phyloP scores from a whole-genome alignment of 768 basidiomycete species.

The Coprinopsis marcescibilis region DNA sequence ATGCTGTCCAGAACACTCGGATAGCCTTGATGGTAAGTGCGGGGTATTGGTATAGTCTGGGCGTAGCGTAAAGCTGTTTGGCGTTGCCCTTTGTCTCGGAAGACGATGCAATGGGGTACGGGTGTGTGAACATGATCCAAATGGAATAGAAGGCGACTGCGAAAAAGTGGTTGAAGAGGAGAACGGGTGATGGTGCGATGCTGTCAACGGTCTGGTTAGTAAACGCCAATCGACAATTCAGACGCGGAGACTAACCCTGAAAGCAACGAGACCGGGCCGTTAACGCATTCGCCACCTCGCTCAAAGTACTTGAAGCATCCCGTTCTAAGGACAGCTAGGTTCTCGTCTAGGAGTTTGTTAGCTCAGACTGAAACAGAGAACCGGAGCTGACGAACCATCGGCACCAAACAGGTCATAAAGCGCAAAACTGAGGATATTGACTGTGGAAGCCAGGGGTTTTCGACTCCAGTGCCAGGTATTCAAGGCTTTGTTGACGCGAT shows the following conservation, averaged over 20 bases:
- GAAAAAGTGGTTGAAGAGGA: conserved; percentile 92
- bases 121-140: conserved; percentile 77
- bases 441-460: conserved; percentile 76
- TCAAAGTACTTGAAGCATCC: conserved; percentile 99
- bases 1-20: conserved; percentile 84
- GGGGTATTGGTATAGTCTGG: conserved; percentile 64
- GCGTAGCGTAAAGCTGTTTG: conserved; percentile 34
- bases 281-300: conserved; percentile 81
- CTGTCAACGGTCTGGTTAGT: conserved; percentile 31
- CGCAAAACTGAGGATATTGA: conserved; percentile 91
- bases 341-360: conserved; percentile 42
- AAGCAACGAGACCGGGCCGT: conserved; percentile 85
- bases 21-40: conserved; percentile 52
- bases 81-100: conserved; percentile 16
- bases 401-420: conserved; percentile 93
- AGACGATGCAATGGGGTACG: conserved; percentile 21
- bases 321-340: conserved; percentile 56
- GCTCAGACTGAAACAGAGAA: background rate
- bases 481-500: conserved; percentile 43
- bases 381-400: conserved; percentile 62
- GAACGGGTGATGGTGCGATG: conserved; percentile 69
- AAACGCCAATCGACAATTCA: background rate
- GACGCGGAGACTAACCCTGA: conserved; percentile 58
- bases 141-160: conserved; percentile 92
- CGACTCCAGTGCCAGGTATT: conserved; percentile 81